Percentiles rank a stretch among this genome's conserved stretches.
phyloP scores from a whole-genome alignment of 306 rosid species.

The Citrullus mucosospermus region DNA sequence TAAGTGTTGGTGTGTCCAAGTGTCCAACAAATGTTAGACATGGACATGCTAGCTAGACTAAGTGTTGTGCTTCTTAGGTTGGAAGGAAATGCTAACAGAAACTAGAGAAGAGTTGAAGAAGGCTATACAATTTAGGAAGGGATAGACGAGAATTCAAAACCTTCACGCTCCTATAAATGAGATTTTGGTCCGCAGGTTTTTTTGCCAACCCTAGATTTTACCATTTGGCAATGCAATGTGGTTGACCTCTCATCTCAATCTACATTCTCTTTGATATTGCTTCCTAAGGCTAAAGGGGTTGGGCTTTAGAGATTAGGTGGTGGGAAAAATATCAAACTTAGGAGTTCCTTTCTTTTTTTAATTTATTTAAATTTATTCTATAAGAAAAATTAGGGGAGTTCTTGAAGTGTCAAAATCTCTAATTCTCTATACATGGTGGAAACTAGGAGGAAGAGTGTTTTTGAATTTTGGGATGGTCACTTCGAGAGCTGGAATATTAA shows the following conservation, averaged over 20 bases:
- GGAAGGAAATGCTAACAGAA: neutral
- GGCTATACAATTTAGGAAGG: neutral
- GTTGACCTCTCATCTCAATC: neutral
- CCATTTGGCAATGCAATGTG: neutral
- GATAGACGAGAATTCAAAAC: neutral
- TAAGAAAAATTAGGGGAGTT: neutral
- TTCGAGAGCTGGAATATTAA: neutral
- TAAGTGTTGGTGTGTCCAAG: too few species aligned
- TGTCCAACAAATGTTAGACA: too few species aligned
- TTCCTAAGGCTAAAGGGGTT: neutral
- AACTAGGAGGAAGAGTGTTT: neutral
- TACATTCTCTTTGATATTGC: neutral
- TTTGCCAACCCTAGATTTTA: neutral
- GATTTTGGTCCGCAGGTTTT: neutral
- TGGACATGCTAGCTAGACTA: too few species aligned
- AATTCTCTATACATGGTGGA: neutral
- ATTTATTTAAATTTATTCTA: too few species aligned
- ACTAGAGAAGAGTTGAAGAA: neutral
- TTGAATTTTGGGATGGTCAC: neutral
- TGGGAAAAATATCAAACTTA: neutral
- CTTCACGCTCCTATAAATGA: neutral
- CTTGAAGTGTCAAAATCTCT: neutral
- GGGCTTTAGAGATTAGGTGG: neutral
- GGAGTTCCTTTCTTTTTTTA: too few species aligned
- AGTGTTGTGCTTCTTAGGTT: neutral